phyloP scores from a whole-genome alignment of 768 basidiomycete genomes.

The Myochromella boudieri region DNA sequence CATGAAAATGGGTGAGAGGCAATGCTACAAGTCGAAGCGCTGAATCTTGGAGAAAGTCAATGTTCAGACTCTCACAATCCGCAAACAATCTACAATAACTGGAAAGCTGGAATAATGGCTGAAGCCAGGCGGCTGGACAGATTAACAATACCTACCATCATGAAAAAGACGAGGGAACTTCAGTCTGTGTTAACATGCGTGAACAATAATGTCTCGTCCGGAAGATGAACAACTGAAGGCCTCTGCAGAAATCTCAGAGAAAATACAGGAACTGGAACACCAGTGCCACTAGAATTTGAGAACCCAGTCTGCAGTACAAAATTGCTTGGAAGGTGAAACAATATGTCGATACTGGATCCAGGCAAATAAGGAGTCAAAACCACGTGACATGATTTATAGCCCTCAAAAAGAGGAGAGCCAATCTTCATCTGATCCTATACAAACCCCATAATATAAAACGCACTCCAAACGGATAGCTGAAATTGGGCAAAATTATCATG shows the following conservation, averaged over 20 bases:
- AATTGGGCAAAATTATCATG: constrained; percentile 11
- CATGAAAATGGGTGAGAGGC: not conserved
- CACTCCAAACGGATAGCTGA: not conserved
- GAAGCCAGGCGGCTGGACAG: too few relatives aligned
- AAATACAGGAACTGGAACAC: not conserved
- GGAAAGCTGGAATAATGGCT: too few relatives aligned
- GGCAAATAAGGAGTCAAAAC: constrained; percentile 10
- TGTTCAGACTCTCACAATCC: too few relatives aligned
- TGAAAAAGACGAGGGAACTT: not conserved
- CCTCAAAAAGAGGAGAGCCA: constrained; percentile 3
- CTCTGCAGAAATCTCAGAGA: constrained; percentile 1
- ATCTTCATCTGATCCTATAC: too few relatives aligned
- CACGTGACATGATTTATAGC: constrained; percentile 11
- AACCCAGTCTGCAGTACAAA: not conserved
- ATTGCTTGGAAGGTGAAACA: constrained; percentile 13
- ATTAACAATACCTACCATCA: too few relatives aligned
- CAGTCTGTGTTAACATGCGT: not conserved
- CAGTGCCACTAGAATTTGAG: constrained; percentile 7
- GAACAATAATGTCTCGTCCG: not conserved
- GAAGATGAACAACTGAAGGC: not conserved
- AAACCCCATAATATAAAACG: too few relatives aligned
- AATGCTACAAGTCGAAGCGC: not conserved
- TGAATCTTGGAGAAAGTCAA: too few relatives aligned
- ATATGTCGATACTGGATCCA: constrained; percentile 12
- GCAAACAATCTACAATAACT: too few relatives aligned